Evolutionary conservation across 768 basidiomycete species (phyloP).

Genomic region (Amanita jacksonii): DNA sequence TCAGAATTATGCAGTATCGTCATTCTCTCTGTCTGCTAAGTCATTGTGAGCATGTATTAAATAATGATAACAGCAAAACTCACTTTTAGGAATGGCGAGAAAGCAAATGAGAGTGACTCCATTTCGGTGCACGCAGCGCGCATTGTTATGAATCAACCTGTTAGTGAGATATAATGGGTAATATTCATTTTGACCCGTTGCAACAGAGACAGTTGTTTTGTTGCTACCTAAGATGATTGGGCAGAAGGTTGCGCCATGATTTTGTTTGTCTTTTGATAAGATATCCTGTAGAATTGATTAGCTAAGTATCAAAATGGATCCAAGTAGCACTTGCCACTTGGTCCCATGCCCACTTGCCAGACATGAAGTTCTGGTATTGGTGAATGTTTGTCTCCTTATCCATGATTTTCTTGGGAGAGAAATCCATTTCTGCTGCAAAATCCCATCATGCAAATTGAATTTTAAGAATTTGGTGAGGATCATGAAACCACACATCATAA

Average conservation of each 20-base stretch:
- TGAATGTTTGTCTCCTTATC: slow-evolving; percentile 7
- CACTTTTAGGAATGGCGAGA: slow-evolving; percentile 15
- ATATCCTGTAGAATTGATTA: slow-evolving; percentile 6
- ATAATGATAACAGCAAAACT: not conserved
- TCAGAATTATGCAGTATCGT: not conserved
- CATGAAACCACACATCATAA: slow-evolving; percentile 14
- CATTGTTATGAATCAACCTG: slow-evolving; percentile 13
- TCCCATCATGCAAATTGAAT: slow-evolving; percentile 15
- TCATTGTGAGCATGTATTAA: not conserved
- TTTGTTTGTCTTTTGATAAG: slow-evolving; percentile 9
- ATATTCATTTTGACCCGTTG: slow-evolving; percentile 14
- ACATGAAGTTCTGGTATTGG: slow-evolving; percentile 13
- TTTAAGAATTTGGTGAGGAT: slow-evolving; percentile 14
- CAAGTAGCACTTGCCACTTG: slow-evolving; percentile 13
- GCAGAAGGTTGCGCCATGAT: slow-evolving; percentile 11
- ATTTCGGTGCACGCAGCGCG: slow-evolving; percentile 14
- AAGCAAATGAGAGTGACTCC: slow-evolving; percentile 12
- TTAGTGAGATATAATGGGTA: slow-evolving; percentile 13
- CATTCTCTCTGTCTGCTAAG: not conserved
- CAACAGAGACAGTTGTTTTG: slow-evolving; percentile 16
- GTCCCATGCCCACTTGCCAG: slow-evolving; percentile 15
- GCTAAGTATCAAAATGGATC: slow-evolving; percentile 1
- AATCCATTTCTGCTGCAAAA: slow-evolving; percentile 18
- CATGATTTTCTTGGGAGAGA: slow-evolving; percentile 13
- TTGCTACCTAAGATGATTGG: slow-evolving; percentile 15